Percentiles rank a stretch among this genome's conserved stretches.
These are phyloP conservation scores for Zymoseptoria brevis DNA, from an alignment of 2,329 filamentous ascomycete species.

Conservation along the genomic window DNA sequence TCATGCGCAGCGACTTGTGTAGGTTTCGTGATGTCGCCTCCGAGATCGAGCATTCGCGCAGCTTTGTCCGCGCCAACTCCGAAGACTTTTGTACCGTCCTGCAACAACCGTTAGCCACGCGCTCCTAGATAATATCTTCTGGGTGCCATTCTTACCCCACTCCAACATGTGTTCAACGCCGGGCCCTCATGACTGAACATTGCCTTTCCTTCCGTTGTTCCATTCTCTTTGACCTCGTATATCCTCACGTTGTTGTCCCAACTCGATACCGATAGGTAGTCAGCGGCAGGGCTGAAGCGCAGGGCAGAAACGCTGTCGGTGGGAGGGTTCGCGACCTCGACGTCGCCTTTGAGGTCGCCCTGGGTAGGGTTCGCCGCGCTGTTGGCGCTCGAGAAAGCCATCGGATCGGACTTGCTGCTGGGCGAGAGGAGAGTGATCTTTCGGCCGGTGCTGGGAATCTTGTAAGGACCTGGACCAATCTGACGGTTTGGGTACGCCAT, in stretches of 20 bases:
- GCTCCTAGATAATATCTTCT: not conserved
- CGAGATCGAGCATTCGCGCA: slow-evolving; percentile 78
- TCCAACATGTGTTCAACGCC: slow-evolving; percentile 79
- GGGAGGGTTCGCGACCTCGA: slow-evolving; percentile 68
- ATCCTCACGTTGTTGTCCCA: slow-evolving; percentile 99
- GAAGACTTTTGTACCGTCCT: slow-evolving; percentile 87
- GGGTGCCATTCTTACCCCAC: slow-evolving; percentile 55
- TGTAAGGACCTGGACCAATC: not conserved
- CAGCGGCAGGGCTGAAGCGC: slow-evolving; percentile 65
- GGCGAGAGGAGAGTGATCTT: not conserved
- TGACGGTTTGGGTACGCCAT: not conserved
- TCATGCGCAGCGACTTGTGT: slow-evolving; percentile 77
- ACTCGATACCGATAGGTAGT: slow-evolving; percentile 81
- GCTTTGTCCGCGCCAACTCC: slow-evolving; percentile 87
- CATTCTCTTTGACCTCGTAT: slow-evolving; percentile 76
- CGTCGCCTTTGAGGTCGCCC: slow-evolving; percentile 85
- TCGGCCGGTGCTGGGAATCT: not conserved
- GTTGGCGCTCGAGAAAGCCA: slow-evolving; percentile 43
- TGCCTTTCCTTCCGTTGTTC: slow-evolving; percentile 76
- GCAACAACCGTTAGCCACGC: slow-evolving; percentile 2
- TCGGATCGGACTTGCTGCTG: slow-evolving; percentile 50
- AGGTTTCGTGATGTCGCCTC: slow-evolving; percentile 38
- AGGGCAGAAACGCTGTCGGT: slow-evolving; percentile 86
- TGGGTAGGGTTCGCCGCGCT: slow-evolving; percentile 61
- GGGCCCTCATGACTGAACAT: slow-evolving; percentile 79